Evolutionary conservation across 2,329 filamentous ascomycete species (phyloP), one percentile per base, ranked within the genome.

Genomic region (Purpureocillium lavendulum): DNA sequence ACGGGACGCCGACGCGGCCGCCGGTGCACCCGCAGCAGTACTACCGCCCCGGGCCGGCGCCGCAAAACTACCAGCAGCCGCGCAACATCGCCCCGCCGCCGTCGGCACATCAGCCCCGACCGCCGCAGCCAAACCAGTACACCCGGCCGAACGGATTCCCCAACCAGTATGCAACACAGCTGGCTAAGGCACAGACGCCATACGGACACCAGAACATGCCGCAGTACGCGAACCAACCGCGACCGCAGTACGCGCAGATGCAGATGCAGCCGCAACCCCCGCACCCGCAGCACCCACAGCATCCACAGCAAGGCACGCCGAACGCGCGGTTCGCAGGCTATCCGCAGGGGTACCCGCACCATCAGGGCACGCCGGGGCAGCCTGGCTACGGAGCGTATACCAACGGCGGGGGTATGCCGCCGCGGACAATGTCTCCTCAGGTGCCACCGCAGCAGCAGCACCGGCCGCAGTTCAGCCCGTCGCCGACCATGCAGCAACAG

Each of bases 141-240:
- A 62, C 70, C 24, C 65, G 69, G 28, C 60, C 68, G 5, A 73
- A 70, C 36, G 65, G 68, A 4, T 73, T 67, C 46, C 56, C 61
- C 8, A 61, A 57, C 38, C 64, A 61, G 35, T 76, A 69, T 45
- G 63, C 67, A 4, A 67, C 69, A 7, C 70, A 71, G 47, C 59
- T 74, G 38, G 66, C 64, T 36, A 77, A 78, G 51, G 60, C 67
- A 10, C 69, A 72, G 41, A 66, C 67, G 7, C 66, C 69, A 0
- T 77, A 73, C 41, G 66, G 69, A 10, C 72, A 76, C 41, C 64
- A 71, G 44, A 67, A 61, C 44, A 66, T 72, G 56, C 61, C 62
- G 9, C 64, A 71, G 34, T 75, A 67, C 43, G 62, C 63, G 26
- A 64, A 58, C 32, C 72, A 70, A 45, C 65, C 60, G 44, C 65